phyloP scores from a whole-genome alignment of 2,329 filamentous ascomycete species.

The Thielaviopsis musarum region DNA sequence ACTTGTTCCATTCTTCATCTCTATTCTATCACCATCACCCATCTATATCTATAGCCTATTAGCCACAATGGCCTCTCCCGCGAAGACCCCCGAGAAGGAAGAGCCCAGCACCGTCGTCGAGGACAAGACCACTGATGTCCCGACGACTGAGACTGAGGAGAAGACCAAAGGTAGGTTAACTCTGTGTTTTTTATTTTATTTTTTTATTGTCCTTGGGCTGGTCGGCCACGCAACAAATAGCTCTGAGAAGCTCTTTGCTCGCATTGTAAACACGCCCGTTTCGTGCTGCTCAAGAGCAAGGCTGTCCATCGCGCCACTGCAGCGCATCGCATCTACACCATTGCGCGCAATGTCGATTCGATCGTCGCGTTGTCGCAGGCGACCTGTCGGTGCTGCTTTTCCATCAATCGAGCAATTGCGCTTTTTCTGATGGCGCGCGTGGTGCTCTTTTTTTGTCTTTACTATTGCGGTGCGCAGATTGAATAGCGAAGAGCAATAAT shows the following conservation, averaged over 20 bases:
- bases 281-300: background rate
- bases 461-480: background rate
- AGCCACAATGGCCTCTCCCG: slow-evolving; percentile 11
- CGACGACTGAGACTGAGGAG: slow-evolving; percentile 15
- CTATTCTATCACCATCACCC: background rate
- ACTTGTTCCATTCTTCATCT: slow-evolving; percentile 1
- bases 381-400: background rate
- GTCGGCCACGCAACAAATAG: too few species aligned
- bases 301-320: background rate
- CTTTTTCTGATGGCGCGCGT: background rate
- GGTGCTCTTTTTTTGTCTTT: background rate
- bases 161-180: slow-evolving; percentile 14
- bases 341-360: background rate
- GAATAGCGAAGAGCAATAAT: background rate
- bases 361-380: background rate
- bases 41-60: background rate
- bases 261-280: background rate
- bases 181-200: background rate
- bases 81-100: slow-evolving; percentile 13
- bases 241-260: background rate
- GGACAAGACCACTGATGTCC: slow-evolving; percentile 14
- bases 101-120: slow-evolving; percentile 10
- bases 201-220: background rate
- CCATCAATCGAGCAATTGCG: slow-evolving; percentile 12
- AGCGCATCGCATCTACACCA: background rate